These are phyloP conservation scores for Primulina huaijiensis DNA, from an alignment of 257 asterid species.

Conservation along the genomic window DNA sequence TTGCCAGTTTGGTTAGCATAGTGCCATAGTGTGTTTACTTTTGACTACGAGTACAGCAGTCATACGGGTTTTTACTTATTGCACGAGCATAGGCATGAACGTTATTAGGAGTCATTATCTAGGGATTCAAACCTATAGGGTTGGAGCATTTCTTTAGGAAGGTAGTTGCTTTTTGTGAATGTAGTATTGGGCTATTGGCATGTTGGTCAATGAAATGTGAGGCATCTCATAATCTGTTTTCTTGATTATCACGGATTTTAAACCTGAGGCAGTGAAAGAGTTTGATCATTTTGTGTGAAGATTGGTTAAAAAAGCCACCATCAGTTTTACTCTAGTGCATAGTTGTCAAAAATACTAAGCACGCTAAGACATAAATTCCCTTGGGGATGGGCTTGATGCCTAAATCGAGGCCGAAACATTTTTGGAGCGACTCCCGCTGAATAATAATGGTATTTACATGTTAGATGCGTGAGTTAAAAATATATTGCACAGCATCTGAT, in stretches of 20 bases:
- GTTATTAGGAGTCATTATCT: slow-evolving; percentile 16
- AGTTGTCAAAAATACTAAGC: neutral
- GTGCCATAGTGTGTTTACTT: slow-evolving; percentile 1
- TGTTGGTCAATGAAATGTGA: slow-evolving; percentile 1
- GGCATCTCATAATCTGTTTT: slow-evolving; percentile 1
- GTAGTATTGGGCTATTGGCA: neutral
- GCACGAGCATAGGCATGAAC: slow-evolving; percentile 12
- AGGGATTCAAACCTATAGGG: neutral
- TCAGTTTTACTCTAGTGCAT: neutral
- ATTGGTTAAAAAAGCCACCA: neutral
- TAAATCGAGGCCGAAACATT: neutral
- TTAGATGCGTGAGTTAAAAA: neutral
- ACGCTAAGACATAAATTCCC: neutral
- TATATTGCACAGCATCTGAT: neutral
- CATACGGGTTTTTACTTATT: slow-evolving; percentile 19
- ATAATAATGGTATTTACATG: neutral
- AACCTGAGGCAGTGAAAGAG: neutral
- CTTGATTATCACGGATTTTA: slow-evolving; percentile 12
- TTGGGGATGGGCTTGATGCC: neutral
- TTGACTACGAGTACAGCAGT: neutral
- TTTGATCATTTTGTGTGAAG: slow-evolving; percentile 5
- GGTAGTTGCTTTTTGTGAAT: slow-evolving; percentile 5
- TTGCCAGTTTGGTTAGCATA: no score
- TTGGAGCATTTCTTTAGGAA: slow-evolving; percentile 8
- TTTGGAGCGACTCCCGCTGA: neutral